Evolutionary conservation across 2,329 filamentous ascomycete genomes (phyloP).

Genomic region (Calonectria leucothoes): DNA sequence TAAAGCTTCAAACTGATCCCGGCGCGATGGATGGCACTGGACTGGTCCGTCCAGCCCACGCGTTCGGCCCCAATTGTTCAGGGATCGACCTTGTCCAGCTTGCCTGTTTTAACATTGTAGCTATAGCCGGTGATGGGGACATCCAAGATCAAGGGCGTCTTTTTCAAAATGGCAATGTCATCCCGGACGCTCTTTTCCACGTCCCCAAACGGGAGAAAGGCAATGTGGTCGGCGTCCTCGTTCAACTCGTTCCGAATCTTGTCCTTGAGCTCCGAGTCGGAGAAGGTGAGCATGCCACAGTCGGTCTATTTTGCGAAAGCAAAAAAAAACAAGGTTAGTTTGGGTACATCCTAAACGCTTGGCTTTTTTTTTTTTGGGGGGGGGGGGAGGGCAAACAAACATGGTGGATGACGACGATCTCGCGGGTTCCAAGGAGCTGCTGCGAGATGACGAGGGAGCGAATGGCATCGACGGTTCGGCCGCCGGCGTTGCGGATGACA

Average conservation of each 20-base stretch:
- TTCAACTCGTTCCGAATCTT: conserved; percentile 71
- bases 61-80: not conserved
- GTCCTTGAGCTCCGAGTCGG: conserved; percentile 64
- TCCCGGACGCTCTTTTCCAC: conserved; percentile 72
- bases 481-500: conserved; percentile 82
- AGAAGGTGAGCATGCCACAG: conserved; percentile 73
- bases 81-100: conserved; percentile 46
- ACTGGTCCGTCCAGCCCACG: too few species aligned
- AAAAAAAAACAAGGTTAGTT: not conserved
- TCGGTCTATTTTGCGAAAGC: conserved; percentile 44
- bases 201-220: conserved; percentile 76
- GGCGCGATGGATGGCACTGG: too few species aligned
- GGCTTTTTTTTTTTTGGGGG: not conserved
- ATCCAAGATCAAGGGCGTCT: conserved; percentile 69
- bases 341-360: not conserved
- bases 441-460: conserved; percentile 83
- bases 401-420: conserved; percentile 81
- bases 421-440: conserved; percentile 80
- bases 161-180: conserved; percentile 74
- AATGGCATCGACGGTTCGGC: conserved; percentile 73
- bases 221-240: conserved; percentile 59
- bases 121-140: conserved; percentile 78
- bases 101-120: conserved; percentile 82
- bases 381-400: conserved; percentile 29
- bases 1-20: not conserved